These are phyloP conservation scores for Verticillium albo-atrum DNA, from an alignment of 2,329 filamentous ascomycete species.

Conservation along the genomic window DNA sequence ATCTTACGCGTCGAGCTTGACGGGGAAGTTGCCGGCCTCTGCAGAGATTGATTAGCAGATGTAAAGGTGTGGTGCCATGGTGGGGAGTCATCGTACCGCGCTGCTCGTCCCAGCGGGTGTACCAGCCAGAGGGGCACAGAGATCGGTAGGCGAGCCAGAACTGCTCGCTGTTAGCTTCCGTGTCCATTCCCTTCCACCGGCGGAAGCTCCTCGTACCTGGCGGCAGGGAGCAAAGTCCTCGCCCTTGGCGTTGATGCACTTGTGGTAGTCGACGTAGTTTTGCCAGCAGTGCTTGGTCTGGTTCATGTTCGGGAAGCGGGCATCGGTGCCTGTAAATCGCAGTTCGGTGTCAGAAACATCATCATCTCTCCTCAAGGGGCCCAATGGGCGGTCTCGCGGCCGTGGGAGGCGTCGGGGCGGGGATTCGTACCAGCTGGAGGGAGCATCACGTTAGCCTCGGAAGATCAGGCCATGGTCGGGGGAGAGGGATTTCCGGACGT, in stretches of 20 bases:
- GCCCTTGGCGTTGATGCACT: constrained; percentile 97
- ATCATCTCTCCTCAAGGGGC: not conserved
- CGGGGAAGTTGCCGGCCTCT: constrained; percentile 68
- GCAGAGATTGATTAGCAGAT: constrained; percentile 12
- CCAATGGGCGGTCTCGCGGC: constrained; percentile 14
- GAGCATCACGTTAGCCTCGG: constrained; percentile 35
- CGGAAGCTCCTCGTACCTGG: constrained; percentile 59
- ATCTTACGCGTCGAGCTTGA: constrained; percentile 55
- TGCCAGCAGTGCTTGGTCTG: constrained; percentile 99
- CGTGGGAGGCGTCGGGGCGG: constrained; percentile 3
- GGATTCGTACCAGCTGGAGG: constrained; percentile 38
- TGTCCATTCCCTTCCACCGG: not conserved
- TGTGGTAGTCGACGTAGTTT: constrained; percentile 99
- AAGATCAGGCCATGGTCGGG: constrained; percentile 28
- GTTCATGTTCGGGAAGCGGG: constrained; percentile 98
- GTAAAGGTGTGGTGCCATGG: not conserved
- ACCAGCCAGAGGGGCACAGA: constrained; percentile 94
- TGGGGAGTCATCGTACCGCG: constrained; percentile 61
- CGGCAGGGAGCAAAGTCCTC: constrained; percentile 97
- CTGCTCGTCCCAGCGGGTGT: constrained; percentile 93
- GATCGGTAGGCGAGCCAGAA: constrained; percentile 97
- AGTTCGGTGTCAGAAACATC: constrained; percentile 4
- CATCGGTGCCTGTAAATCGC: constrained; percentile 77
- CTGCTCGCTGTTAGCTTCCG: constrained; percentile 42
- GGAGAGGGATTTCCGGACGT: constrained; percentile 43